These are phyloP conservation scores for Nicotiana tomentosiformis DNA, from an alignment of 257 asterid species.

Conservation along the genomic window DNA sequence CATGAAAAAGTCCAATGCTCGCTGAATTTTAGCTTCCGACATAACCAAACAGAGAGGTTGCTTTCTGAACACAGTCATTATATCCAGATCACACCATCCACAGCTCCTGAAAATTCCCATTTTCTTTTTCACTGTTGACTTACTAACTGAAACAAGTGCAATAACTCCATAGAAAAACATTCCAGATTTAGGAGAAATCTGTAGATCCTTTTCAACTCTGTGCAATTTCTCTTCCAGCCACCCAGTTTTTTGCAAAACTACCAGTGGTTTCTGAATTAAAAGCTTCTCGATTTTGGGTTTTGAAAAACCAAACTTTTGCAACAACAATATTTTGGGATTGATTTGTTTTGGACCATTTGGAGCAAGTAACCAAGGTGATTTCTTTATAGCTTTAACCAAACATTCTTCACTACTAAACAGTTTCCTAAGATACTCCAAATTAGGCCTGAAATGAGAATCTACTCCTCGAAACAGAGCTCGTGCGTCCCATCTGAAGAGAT, in stretches of 20 bases:
- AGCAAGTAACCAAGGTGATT: background rate
- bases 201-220: background rate
- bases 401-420: conserved; percentile 11
- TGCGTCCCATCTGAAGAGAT: background rate
- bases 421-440: background rate
- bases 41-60: background rate
- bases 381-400: conserved; percentile 6
- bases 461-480: background rate
- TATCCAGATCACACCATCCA: background rate
- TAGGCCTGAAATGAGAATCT: background rate
- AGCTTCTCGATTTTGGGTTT: background rate
- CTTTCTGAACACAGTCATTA: conserved; percentile 13
- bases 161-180: conserved; percentile 4
- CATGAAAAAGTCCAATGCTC: background rate
- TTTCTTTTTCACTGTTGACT: conserved; percentile 8
- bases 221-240: conserved; percentile 6
- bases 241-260: background rate
- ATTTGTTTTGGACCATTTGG: background rate
- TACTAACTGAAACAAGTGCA: background rate
- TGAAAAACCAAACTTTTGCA: conserved; percentile 2
- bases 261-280: background rate
- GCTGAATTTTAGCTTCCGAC: conserved; percentile 1
- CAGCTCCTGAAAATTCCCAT: background rate
- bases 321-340: background rate
- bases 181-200: conserved; percentile 14